A percentile compares a stretch with the other conserved stretches of the same genome.
phyloP scores from a whole-genome alignment of 192 early-diverging fungal genomes.

The Coemansia sp. region DNA sequence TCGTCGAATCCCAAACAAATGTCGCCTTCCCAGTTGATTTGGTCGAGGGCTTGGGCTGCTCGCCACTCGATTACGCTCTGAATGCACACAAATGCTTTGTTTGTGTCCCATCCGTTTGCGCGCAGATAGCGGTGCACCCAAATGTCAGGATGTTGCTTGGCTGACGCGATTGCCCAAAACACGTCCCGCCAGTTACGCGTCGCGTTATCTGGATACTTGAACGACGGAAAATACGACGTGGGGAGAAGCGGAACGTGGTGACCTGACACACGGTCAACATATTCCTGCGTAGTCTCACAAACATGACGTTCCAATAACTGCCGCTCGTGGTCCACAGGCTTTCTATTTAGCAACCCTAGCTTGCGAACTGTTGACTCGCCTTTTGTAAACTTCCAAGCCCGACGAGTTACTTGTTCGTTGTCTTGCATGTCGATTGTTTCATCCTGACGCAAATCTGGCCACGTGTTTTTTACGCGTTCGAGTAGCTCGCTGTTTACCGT shows the following conservation, averaged over 20 bases:
- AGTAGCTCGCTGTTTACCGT: constrained; percentile 28
- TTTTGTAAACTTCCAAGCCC: constrained; percentile 47
- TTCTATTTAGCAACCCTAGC: constrained; percentile 10
- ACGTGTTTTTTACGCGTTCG: constrained; percentile 11
- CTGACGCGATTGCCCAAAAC: constrained; percentile 29
- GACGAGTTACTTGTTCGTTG: constrained; percentile 17
- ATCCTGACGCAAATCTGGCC: constrained; percentile 19
- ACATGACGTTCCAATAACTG: constrained; percentile 34
- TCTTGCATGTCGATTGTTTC: constrained; percentile 12
- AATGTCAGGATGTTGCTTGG: constrained; percentile 43
- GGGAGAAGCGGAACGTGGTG: constrained; percentile 30
- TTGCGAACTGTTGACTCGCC: constrained; percentile 21
- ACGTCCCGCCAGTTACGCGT: constrained; percentile 31
- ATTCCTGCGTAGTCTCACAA: constrained; percentile 43
- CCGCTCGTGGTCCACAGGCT: constrained; percentile 15
- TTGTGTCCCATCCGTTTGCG: constrained; percentile 34
- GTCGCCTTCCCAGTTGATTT: constrained; percentile 36
- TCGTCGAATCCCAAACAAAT: constrained; percentile 23
- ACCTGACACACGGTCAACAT: constrained; percentile 21
- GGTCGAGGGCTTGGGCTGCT: constrained; percentile 30
- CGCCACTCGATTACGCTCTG: constrained; percentile 36
- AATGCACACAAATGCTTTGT: constrained; percentile 21
- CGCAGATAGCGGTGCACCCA: constrained; percentile 38
- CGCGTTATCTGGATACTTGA: constrained; percentile 18
- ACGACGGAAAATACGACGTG: constrained; percentile 36